A percentile compares a stretch with the other conserved stretches of the same genome.
Evolutionary conservation across 2,329 filamentous ascomycete genomes (phyloP).

Genomic region (Grosmannia clavigera): DNA sequence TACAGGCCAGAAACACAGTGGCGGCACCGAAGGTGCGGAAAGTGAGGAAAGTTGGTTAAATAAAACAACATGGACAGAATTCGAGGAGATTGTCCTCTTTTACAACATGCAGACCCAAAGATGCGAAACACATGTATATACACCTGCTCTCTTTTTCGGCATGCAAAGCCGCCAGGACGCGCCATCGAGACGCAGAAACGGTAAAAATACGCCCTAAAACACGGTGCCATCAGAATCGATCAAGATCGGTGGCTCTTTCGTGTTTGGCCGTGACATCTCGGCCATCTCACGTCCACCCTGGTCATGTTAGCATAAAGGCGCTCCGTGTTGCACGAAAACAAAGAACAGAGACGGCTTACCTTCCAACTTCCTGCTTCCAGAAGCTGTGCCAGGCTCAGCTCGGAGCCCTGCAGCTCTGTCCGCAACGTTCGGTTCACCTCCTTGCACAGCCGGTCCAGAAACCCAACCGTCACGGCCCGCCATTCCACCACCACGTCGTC

Average conservation of each 20-base stretch:
- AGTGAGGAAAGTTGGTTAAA: not conserved
- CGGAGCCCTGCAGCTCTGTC: slow-evolving; percentile 49
- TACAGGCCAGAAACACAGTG: not conserved
- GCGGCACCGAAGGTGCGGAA: not conserved
- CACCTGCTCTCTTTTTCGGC: not conserved
- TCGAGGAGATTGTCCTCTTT: not conserved
- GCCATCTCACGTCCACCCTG: slow-evolving; percentile 89
- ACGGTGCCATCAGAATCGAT: slow-evolving; percentile 95
- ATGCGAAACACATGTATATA: not conserved
- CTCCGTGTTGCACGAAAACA: not conserved
- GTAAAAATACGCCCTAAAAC: slow-evolving; percentile 34
- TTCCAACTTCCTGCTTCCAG: slow-evolving; percentile 97
- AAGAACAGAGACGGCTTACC: slow-evolving; percentile 37
- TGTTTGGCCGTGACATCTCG: slow-evolving; percentile 89
- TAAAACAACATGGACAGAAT: not conserved
- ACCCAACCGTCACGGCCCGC: slow-evolving; percentile 49
- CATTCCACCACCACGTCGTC: slow-evolving; percentile 54
- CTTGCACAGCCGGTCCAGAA: slow-evolving; percentile 40
- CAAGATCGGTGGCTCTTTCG: slow-evolving; percentile 90
- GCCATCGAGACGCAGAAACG: not conserved
- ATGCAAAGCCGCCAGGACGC: not conserved
- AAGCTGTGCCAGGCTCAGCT: slow-evolving; percentile 75
- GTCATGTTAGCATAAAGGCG: not conserved
- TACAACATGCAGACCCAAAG: not conserved
- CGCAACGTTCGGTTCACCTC: slow-evolving; percentile 52